A percentile compares a stretch with the other conserved stretches of the same genome.
Evolutionary conservation across 805 yeast species (phyloP).

Genomic region (Yarrowia osloensis): DNA sequence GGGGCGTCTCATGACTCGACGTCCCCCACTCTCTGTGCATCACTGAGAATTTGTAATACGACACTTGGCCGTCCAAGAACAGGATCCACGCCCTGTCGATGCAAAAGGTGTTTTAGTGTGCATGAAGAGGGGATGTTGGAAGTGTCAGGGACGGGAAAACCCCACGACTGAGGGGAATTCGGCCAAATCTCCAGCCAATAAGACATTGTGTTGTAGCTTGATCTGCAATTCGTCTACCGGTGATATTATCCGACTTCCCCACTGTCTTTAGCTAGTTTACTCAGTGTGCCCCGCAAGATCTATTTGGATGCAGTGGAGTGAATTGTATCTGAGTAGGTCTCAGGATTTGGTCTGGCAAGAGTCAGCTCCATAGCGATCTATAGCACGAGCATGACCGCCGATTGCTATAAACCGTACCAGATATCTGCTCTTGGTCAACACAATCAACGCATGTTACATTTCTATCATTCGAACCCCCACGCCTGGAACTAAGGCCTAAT

Average conservation of each 20-base stretch:
- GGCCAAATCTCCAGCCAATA: neutral
- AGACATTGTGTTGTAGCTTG: neutral
- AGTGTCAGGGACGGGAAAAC: neutral
- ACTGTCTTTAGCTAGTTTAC: no score
- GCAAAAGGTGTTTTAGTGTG: conserved; percentile 3
- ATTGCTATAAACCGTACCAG: no score
- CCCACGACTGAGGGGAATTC: neutral
- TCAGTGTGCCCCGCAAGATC: no score
- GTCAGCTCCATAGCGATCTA: no score
- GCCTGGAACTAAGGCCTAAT: neutral
- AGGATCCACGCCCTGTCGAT: neutral
- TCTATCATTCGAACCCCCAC: neutral
- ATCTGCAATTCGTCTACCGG: neutral
- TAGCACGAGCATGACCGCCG: no score
- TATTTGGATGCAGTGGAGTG: no score
- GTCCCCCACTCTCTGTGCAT: neutral
- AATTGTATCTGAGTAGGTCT: no score
- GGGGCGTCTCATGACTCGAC: no score
- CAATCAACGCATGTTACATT: neutral
- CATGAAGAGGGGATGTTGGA: neutral
- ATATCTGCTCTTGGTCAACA: no score
- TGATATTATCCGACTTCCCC: neutral
- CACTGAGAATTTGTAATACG: neutral
- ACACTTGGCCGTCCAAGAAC: neutral
- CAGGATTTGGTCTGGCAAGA: no score